Conservation (phyloP, 345 rosid genomes). For the Citropsis articulata region DNA sequence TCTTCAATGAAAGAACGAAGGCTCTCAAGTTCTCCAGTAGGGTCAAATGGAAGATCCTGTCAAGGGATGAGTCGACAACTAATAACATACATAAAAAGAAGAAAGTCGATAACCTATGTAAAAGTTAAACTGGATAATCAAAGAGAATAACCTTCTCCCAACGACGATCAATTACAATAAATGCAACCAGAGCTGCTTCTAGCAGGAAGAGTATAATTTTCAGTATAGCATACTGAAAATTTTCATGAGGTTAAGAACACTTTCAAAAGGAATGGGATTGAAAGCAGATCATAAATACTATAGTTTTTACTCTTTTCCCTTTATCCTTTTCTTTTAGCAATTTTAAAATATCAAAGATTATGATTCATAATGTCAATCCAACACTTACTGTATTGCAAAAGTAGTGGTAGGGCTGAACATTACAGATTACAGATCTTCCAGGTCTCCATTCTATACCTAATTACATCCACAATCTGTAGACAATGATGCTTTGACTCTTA, state of each 20-base stretch:
- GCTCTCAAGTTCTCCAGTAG: slow-evolving; percentile 81
- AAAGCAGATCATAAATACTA: slow-evolving; percentile 1
- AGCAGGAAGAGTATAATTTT: slow-evolving; percentile 53
- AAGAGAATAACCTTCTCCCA: slow-evolving; percentile 69
- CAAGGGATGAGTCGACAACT: background rate
- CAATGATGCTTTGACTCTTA: background rate
- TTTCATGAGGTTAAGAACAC: slow-evolving; percentile 34
- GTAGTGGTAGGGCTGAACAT: background rate
- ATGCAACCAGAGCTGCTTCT: slow-evolving; percentile 80
- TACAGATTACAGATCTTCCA: background rate
- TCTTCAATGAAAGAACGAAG: slow-evolving; percentile 63
- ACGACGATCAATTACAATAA: slow-evolving; percentile 67
- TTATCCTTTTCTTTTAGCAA: background rate
- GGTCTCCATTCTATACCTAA: background rate
- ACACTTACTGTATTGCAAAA: background rate
- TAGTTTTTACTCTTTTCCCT: background rate
- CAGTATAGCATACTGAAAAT: slow-evolving; percentile 62
- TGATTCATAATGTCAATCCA: background rate
- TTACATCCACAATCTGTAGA: background rate
- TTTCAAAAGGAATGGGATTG: background rate
- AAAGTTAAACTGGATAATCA: background rate
- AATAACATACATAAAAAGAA: background rate
- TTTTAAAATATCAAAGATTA: background rate
- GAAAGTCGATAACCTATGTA: background rate
- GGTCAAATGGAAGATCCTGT: slow-evolving; percentile 88